Evolutionary conservation across 305 asterid genomes (phyloP).

Genomic region (Salvia sclarea): DNA sequence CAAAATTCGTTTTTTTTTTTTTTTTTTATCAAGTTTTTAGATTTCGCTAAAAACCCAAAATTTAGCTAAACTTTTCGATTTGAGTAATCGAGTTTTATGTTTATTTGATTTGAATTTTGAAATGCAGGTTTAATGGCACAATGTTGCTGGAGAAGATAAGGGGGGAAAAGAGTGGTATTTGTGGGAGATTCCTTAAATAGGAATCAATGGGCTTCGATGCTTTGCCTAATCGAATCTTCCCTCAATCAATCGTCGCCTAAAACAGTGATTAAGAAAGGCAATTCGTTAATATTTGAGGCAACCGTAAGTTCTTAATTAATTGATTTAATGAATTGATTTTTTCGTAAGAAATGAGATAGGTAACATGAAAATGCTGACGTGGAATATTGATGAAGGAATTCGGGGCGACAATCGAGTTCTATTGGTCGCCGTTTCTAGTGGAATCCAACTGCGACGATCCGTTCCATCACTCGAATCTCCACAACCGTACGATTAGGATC

Average conservation of each 20-base stretch:
- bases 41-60: too few relatives aligned
- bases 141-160: conserved; percentile 49
- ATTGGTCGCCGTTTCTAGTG: conserved; percentile 71
- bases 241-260: conserved; percentile 22
- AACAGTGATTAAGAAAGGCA: conserved; percentile 25
- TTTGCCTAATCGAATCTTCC: conserved; percentile 50
- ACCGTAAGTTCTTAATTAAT: too few relatives aligned
- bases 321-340: too few relatives aligned
- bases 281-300: conserved; percentile 30
- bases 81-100: too few relatives aligned
- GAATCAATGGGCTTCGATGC: conserved; percentile 58
- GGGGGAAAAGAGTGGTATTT: conserved; percentile 52
- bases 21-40: too few relatives aligned
- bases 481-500: neutral
- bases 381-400: conserved; percentile 45
- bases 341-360: too few relatives aligned
- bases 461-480: neutral
- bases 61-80: too few relatives aligned
- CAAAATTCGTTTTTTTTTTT: too few relatives aligned
- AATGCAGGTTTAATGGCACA: conserved; percentile 55
- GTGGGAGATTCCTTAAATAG: conserved; percentile 69
- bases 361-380: neutral
- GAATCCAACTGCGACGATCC: conserved; percentile 61
- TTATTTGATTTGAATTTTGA: too few relatives aligned
- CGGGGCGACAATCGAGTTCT: conserved; percentile 58